phyloP scores from a whole-genome alignment of 140 eudicot genomes.

The Cichorium intybus region DNA sequence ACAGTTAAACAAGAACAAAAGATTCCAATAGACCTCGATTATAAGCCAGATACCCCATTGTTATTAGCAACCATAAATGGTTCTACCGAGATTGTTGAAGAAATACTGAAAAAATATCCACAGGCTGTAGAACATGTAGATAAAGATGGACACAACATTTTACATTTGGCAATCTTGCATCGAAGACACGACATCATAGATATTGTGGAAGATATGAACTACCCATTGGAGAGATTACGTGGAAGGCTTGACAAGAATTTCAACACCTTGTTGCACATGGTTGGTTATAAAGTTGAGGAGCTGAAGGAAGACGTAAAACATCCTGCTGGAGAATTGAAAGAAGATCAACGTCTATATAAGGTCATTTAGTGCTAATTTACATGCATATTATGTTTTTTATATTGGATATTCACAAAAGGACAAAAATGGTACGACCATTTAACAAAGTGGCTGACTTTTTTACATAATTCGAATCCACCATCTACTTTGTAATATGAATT shows the following conservation, averaged over 20 bases:
- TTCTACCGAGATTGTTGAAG: conserved; percentile 35
- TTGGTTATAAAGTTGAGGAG: conserved; percentile 26
- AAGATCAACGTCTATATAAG: conserved; percentile 35
- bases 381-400: neutral
- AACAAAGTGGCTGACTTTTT: too few relatives aligned
- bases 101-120: conserved; percentile 29
- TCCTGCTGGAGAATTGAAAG: conserved; percentile 36
- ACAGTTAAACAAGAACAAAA: neutral
- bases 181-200: conserved; percentile 23
- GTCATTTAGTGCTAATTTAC: neutral
- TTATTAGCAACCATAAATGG: conserved; percentile 40
- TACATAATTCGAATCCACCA: too few relatives aligned
- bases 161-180: conserved; percentile 43
- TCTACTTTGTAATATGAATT: too few relatives aligned
- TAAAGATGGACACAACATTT: conserved; percentile 30
- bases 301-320: conserved; percentile 22
- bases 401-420: too few relatives aligned
- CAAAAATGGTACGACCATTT: too few relatives aligned
- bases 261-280: conserved; percentile 54
- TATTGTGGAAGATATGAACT: conserved; percentile 17
- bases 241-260: conserved; percentile 24
- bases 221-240: conserved; percentile 31
- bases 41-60: conserved; percentile 32
- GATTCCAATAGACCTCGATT: neutral
- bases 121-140: conserved; percentile 45